Conservation (phyloP, 2,329 filamentous ascomycete genomes). For the Sporothrix humicola region DNA sequence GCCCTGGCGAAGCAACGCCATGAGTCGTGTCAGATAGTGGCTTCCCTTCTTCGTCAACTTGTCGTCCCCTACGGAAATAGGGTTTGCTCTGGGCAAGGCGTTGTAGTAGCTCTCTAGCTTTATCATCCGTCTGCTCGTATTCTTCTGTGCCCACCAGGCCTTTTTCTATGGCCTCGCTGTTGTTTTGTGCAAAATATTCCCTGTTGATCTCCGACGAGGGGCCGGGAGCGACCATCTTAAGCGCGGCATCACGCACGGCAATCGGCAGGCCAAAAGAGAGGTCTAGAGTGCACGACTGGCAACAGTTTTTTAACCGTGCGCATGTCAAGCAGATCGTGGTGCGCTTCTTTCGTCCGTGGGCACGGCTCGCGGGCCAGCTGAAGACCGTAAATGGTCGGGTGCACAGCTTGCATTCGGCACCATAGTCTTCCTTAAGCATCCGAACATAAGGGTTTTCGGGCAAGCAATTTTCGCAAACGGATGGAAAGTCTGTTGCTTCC, state of each 20-base stretch:
- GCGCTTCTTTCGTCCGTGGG: constrained; percentile 82
- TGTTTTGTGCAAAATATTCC: constrained; percentile 97
- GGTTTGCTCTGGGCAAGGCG: constrained; percentile 90
- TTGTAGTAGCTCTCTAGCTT: constrained; percentile 85
- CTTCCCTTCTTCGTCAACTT: constrained; percentile 66
- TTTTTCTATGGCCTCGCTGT: constrained; percentile 93
- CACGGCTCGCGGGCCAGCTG: constrained; percentile 90
- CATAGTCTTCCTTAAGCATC: constrained; percentile 98
- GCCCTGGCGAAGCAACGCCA: not conserved
- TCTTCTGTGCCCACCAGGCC: constrained; percentile 79
- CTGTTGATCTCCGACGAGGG: constrained; percentile 91
- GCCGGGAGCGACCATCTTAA: constrained; percentile 97
- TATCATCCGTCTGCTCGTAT: constrained; percentile 97
- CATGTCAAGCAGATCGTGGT: constrained; percentile 97
- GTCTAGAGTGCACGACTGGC: constrained; percentile 98
- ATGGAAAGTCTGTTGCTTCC: constrained; percentile 91
- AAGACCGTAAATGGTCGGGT: constrained; percentile 96
- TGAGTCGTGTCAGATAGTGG: constrained; percentile 45
- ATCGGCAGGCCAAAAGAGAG: constrained; percentile 94
- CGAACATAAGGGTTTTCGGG: constrained; percentile 98
- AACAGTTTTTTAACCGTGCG: constrained; percentile 97
- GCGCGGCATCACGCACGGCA: constrained; percentile 89
- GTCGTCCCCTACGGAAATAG: constrained; percentile 87
- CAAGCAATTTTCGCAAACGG: constrained; percentile 88
- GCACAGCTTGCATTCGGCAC: constrained; percentile 85